Evolutionary conservation across 371 early-diverging fungal genomes (phyloP).

Genomic region (Apophysomyces ossiformis): DNA sequence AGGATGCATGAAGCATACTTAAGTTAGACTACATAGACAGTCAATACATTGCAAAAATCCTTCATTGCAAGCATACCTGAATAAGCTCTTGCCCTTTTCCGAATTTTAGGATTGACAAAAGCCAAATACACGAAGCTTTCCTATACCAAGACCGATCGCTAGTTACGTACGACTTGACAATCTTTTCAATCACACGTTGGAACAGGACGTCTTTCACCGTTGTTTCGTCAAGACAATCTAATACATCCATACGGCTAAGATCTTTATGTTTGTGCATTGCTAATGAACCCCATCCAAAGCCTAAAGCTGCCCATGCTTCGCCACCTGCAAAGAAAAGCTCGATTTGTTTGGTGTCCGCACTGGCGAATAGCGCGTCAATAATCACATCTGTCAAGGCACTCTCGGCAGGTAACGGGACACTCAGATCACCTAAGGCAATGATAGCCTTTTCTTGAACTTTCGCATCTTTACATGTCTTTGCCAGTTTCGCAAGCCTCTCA

Average conservation of each 20-base stretch:
- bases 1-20: conserved; percentile 65
- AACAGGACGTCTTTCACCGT: conserved; percentile 21
- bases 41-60: not conserved
- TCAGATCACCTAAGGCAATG: conserved; percentile 71
- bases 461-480: conserved; percentile 64
- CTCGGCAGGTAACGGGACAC: conserved; percentile 46
- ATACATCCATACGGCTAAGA: conserved; percentile 52
- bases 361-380: conserved; percentile 61
- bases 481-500: conserved; percentile 51
- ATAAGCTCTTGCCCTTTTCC: conserved; percentile 59
- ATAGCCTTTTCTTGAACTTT: conserved; percentile 81
- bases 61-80: conserved; percentile 31
- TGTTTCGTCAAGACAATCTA: conserved; percentile 25
- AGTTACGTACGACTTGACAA: conserved; percentile 53
- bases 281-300: conserved; percentile 76
- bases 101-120: conserved; percentile 82
- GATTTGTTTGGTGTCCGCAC: conserved; percentile 77
- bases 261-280: conserved; percentile 71
- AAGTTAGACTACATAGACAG: conserved; percentile 41
- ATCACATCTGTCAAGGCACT: conserved; percentile 37
- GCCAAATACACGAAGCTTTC: conserved; percentile 87
- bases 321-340: conserved; percentile 88
- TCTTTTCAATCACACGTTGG: conserved; percentile 53
- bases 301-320: conserved; percentile 72
- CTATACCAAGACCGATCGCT: conserved; percentile 66